Percentiles rank a stretch among this genome's conserved stretches.
phyloP scores from a whole-genome alignment of 1,284 basidiomycete species.

The Ceratobasidium sp. region DNA sequence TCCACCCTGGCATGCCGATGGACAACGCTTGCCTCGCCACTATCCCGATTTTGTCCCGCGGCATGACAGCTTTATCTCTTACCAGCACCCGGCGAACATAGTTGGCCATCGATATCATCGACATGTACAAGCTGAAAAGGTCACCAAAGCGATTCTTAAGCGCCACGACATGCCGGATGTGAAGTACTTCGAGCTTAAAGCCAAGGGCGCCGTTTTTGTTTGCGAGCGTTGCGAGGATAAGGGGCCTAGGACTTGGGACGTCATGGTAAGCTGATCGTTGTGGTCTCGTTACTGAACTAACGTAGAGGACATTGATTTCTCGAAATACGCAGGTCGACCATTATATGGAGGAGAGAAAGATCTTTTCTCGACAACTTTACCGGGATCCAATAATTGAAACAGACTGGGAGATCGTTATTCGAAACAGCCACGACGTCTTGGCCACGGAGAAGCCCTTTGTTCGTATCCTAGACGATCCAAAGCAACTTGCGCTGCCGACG shows the following conservation, averaged over 20 bases:
- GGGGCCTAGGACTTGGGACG: slow-evolving; percentile 4
- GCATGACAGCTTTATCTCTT: not conserved
- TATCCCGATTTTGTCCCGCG: not conserved
- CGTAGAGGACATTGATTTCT: not conserved
- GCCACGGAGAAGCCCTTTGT: not conserved
- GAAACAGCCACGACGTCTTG: not conserved
- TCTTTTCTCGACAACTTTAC: not conserved
- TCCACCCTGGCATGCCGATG: not conserved
- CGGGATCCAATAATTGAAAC: not conserved
- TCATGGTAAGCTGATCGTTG: not conserved
- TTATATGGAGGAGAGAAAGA: not conserved
- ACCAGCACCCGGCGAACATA: not conserved
- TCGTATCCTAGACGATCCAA: not conserved
- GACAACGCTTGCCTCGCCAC: not conserved
- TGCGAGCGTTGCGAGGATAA: not conserved
- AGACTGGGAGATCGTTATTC: not conserved
- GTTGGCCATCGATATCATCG: not conserved
- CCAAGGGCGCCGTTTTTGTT: not conserved
- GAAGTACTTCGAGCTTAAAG: not conserved
- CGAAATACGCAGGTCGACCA: not conserved
- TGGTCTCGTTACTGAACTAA: not conserved
- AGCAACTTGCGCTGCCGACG: too few relatives aligned
- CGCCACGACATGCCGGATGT: not conserved
- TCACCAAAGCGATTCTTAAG: not conserved
- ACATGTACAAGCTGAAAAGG: not conserved